These are phyloP conservation scores for Pseudogymnoascus sp. DNA, from an alignment of 2,329 filamentous ascomycete species.

Conservation along the genomic window DNA sequence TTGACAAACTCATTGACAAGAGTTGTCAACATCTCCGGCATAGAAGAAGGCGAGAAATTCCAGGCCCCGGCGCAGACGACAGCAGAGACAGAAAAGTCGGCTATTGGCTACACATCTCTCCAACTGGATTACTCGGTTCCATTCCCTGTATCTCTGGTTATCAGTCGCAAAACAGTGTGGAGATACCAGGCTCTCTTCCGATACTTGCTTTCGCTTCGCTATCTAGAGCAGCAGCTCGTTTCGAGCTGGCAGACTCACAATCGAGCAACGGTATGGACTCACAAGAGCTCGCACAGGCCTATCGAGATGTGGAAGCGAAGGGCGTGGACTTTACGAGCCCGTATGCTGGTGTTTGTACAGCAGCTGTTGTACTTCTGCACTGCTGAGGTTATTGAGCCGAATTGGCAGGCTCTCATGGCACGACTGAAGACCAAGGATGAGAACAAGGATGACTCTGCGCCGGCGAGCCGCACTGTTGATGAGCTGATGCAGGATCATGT, in stretches of 20 bases:
- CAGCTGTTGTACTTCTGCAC: slow-evolving; percentile 96
- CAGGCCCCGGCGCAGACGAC: slow-evolving; percentile 59
- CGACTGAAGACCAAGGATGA: slow-evolving; percentile 58
- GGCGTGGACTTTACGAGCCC: slow-evolving; percentile 81
- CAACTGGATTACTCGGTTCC: slow-evolving; percentile 92
- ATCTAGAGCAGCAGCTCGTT: slow-evolving; percentile 80
- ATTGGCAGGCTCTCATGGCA: slow-evolving; percentile 93
- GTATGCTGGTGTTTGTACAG: slow-evolving; percentile 96
- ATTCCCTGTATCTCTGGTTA: slow-evolving; percentile 89
- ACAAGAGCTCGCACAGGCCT: slow-evolving; percentile 61
- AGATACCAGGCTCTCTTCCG: slow-evolving; percentile 94
- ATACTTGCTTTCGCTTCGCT: slow-evolving; percentile 80
- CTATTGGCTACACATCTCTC: slow-evolving; percentile 82
- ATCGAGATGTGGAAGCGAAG: slow-evolving; percentile 89
- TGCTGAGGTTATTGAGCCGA: slow-evolving; percentile 92
- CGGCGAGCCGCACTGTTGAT: slow-evolving; percentile 67
- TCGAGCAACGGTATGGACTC: slow-evolving; percentile 71
- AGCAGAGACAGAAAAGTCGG: slow-evolving; percentile 74
- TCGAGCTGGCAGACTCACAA: slow-evolving; percentile 86
- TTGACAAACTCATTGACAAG: slow-evolving; percentile 91
- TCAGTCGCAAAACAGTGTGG: slow-evolving; percentile 93
- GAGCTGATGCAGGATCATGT: slow-evolving; percentile 99
- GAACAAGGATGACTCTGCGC: slow-evolving; percentile 27
- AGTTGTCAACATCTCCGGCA: slow-evolving; percentile 91
- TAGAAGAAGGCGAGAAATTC: slow-evolving; percentile 80